Base-by-base conservation (phyloP, 768 basidiomycete genomes). In the Calocybe cyanea region DNA sequence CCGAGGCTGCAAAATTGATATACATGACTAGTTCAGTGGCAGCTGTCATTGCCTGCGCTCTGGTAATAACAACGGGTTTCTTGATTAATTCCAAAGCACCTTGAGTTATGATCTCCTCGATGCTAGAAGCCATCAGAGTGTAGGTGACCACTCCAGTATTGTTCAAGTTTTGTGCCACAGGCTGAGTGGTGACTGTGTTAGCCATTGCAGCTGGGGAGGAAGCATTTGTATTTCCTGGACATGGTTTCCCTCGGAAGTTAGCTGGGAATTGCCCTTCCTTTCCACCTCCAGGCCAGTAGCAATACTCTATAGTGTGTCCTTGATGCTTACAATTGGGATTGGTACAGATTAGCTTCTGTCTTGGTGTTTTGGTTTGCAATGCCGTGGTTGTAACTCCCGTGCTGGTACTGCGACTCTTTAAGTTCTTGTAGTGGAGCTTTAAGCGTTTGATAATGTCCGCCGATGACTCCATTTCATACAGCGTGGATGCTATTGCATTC, bases 201-300 rank as follows among this genome's bases (percentile, higher is more conserved):
- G 25, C 5, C 6, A 11, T 28, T 5, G 25, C 5, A 28, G 5
- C 11, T 28, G 25, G 25, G 11, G 25, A 28, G 25, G 25, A 5
- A 28, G 5, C 25, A 7, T 34, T 48, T 17, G 40, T 36, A 23
- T 2, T 47, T 24, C 17, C 35, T 34, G 8, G 46, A 33, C 21
- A 19, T 38, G 40, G 7, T 51, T 41, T n/a, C 48, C 19, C 17
- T 13, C 57, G 41, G 20, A 59, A 61, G 10, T 51, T 49, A 2
- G 46, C 38, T 0, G 62, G 64, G 32, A 60, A 62, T 40, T 70
- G 67, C 7, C 68, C 67, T 33, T 66, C 65, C 31, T 67, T 69
- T 10, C 66, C 64, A 14, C 66, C 62, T 0, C 68, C 67, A 9
- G 50, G 50, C 51, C 54, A 60, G 55, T 63, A 71, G 45, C 67